Evolutionary conservation across 2,329 filamentous ascomycete species (phyloP).

Genomic region (Sphaceloma murrayae): DNA sequence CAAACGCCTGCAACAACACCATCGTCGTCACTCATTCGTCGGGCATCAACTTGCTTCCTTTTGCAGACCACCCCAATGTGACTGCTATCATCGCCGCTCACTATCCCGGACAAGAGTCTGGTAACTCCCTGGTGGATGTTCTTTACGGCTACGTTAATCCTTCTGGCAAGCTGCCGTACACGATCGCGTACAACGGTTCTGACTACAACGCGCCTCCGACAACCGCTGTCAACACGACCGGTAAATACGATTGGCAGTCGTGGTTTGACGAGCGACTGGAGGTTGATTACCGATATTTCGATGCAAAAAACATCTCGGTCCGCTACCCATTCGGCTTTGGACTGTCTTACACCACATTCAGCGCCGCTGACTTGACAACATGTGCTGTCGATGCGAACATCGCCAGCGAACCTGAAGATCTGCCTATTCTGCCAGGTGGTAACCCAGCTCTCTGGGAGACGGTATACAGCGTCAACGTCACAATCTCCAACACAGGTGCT

Average conservation of each 20-base stretch:
- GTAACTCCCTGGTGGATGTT: constrained; percentile 39
- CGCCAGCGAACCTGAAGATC: constrained; percentile 24
- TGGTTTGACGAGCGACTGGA: constrained; percentile 64
- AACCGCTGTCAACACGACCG: constrained; percentile 58
- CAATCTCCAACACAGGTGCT: constrained; percentile 44
- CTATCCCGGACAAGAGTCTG: constrained; percentile 36
- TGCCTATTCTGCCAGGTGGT: constrained; percentile 40
- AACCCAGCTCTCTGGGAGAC: constrained; percentile 46
- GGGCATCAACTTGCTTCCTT: constrained; percentile 19
- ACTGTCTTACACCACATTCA: constrained; percentile 32
- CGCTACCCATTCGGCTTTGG: constrained; percentile 33
- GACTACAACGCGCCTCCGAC: constrained; percentile 59
- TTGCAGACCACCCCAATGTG: constrained; percentile 29
- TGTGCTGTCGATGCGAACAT: neutral
- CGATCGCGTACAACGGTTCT: constrained; percentile 55
- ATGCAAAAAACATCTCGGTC: constrained; percentile 32
- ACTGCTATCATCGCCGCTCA: constrained; percentile 36
- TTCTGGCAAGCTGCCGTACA: constrained; percentile 57
- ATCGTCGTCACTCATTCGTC: constrained; percentile 20
- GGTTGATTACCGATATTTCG: constrained; percentile 68
- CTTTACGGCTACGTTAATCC: constrained; percentile 37
- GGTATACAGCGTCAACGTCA: constrained; percentile 40
- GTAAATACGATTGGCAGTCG: constrained; percentile 59
- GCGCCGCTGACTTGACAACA: constrained; percentile 4
- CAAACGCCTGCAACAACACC: constrained; percentile 20